Conservation (phyloP, 2,329 filamentous ascomycete species). For the Pseudocercospora ulei region DNA sequence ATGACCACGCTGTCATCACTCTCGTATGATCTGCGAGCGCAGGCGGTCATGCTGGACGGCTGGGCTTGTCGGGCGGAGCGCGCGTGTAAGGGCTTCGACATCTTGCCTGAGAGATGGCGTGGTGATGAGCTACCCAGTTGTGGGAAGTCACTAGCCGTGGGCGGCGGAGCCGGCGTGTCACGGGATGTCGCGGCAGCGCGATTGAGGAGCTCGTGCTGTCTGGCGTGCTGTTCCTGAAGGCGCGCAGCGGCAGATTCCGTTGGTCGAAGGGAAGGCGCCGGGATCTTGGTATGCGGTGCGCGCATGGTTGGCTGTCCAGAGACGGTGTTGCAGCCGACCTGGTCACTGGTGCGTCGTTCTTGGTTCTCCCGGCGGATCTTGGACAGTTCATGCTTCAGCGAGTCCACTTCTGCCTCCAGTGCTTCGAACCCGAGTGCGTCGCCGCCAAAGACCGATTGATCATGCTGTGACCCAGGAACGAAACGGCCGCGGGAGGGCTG, state of each 20-base stretch:
- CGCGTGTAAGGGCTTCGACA: no score
- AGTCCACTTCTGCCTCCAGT: conserved; percentile 24
- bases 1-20: conserved; percentile 1
- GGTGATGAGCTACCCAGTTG: conserved; percentile 2
- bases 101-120: background rate
- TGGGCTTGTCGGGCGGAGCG: no score
- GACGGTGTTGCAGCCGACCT: background rate
- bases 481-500: conserved; percentile 7
- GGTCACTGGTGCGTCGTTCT: conserved; percentile 1
- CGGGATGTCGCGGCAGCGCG: background rate
- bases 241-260: conserved; percentile 16
- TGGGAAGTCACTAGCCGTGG: conserved; percentile 22
- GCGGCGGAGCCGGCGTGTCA: conserved; percentile 9
- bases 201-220: background rate
- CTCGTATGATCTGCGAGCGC: background rate
- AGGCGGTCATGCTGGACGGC: no score
- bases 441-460: conserved; percentile 6
- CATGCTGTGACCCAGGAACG: conserved; percentile 4
- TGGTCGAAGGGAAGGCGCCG: background rate
- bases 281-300: conserved; percentile 5
- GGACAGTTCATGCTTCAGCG: conserved; percentile 20
- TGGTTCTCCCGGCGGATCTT: conserved; percentile 10
- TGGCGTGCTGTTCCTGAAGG: conserved; percentile 20
- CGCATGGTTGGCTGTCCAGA: conserved; percentile 5
- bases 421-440: conserved; percentile 21